Conservation (phyloP, 2,329 filamentous ascomycete genomes). For the Sarocladium kiliense region DNA sequence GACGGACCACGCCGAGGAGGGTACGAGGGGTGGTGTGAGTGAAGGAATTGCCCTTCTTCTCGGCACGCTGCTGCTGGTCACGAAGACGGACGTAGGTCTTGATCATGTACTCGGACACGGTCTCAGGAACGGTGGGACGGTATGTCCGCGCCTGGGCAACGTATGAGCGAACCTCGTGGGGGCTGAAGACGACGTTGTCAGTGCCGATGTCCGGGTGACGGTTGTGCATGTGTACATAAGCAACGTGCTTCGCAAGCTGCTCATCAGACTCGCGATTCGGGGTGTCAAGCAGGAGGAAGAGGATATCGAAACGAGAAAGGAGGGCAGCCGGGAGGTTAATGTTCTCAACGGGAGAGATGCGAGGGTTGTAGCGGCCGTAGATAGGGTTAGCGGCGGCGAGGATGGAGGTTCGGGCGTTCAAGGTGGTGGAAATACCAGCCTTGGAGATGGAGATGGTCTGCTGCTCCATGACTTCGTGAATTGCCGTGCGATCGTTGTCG, state of each 20-base stretch:
- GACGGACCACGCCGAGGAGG: constrained; percentile 83
- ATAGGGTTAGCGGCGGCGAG: constrained; percentile 94
- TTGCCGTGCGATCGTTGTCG: constrained; percentile 74
- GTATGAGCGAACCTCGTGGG: constrained; percentile 92
- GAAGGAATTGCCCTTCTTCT: constrained; percentile 87
- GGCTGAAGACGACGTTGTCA: constrained; percentile 71
- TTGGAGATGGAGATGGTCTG: constrained; percentile 84
- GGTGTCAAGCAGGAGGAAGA: constrained; percentile 95
- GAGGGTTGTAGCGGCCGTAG: constrained; percentile 96
- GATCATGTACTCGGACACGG: constrained; percentile 91
- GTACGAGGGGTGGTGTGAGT: constrained; percentile 92
- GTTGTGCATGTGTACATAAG: constrained; percentile 96
- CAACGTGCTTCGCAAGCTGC: constrained; percentile 90
- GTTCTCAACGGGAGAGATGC: constrained; percentile 95
- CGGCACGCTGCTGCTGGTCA: constrained; percentile 85
- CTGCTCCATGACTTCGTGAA: constrained; percentile 86
- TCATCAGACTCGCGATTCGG: constrained; percentile 85
- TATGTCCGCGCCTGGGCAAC: constrained; percentile 88
- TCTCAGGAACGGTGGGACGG: constrained; percentile 78
- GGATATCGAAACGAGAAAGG: constrained; percentile 91
- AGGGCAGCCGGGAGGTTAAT: constrained; percentile 98
- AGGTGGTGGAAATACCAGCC: constrained; percentile 64
- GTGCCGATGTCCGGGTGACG: constrained; percentile 72
- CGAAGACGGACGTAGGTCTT: constrained; percentile 95
- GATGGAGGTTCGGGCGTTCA: constrained; percentile 94